These are phyloP conservation scores for Candida golubevii DNA, from an alignment of 805 yeast genomes.

Conservation along the genomic window DNA sequence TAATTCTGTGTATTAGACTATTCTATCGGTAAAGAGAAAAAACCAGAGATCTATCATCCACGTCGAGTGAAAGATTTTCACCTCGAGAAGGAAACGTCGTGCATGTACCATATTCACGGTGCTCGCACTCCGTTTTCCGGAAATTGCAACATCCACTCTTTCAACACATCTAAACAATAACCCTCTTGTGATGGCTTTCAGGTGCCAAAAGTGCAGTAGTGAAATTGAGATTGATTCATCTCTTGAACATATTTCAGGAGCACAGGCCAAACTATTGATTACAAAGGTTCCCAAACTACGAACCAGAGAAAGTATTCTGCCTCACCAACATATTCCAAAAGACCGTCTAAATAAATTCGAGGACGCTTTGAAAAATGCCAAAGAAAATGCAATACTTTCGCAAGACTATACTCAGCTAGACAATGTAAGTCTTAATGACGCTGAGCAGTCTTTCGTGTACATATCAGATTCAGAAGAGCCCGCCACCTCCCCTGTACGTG, in stretches of 20 bases:
- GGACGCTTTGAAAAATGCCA: conserved; percentile 12
- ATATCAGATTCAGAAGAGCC: conserved; percentile 19
- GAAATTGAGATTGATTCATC: conserved; percentile 57
- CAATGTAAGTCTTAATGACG: not conserved
- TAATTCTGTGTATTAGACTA: too few relatives aligned
- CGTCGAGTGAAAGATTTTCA: too few relatives aligned
- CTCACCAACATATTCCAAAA: conserved; percentile 33
- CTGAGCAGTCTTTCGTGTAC: conserved; percentile 15
- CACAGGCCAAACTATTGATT: conserved; percentile 52
- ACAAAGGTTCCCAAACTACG: conserved; percentile 23
- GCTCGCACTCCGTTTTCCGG: too few relatives aligned
- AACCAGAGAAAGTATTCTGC: conserved; percentile 20
- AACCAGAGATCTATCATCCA: too few relatives aligned
- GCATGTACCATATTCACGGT: too few relatives aligned
- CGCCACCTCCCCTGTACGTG: conserved; percentile 10
- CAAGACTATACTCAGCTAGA: conserved; percentile 1
- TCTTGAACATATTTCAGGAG: conserved; percentile 45
- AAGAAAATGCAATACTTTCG: not conserved
- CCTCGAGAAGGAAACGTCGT: too few relatives aligned
- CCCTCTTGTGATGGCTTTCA: conserved; percentile 14
- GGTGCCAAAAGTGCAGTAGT: conserved; percentile 60
- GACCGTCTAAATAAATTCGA: conserved; percentile 28
- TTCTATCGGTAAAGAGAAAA: too few relatives aligned
- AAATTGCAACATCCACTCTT: too few relatives aligned
- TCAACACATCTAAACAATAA: too few relatives aligned